Percentiles rank a stretch among this genome's conserved stretches.
These are phyloP conservation scores for Lathyrus oleraceus DNA, from an alignment of 306 rosid genomes.

Conservation along the genomic window DNA sequence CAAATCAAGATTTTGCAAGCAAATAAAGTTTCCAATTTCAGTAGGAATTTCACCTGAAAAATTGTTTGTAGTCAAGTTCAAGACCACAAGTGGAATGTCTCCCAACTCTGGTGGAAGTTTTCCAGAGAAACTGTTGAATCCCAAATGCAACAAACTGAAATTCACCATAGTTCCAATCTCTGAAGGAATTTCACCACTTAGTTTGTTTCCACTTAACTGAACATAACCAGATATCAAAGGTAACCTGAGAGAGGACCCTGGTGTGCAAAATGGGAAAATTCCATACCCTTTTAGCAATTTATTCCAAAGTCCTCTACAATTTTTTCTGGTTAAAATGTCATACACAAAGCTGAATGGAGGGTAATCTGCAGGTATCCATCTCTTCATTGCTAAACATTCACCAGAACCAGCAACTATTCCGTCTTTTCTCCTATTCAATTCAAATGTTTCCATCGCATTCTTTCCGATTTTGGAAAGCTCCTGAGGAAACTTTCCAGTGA, in stretches of 20 bases:
- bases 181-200: conserved; percentile 72
- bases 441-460: conserved; percentile 60
- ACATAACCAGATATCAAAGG: conserved; percentile 76
- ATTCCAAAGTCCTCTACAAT: conserved; percentile 80
- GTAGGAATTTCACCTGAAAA: conserved; percentile 79
- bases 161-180: conserved; percentile 66
- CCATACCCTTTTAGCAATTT: conserved; percentile 74
- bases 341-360: conserved; percentile 92
- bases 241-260: conserved; percentile 44
- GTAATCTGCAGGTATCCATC: conserved; percentile 97
- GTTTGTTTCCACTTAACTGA: conserved; percentile 70
- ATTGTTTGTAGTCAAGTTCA: conserved; percentile 62
- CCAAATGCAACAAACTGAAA: conserved; percentile 76
- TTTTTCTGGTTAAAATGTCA: conserved; percentile 73
- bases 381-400: conserved; percentile 82
- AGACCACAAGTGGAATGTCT: conserved; percentile 55
- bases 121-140: conserved; percentile 61
- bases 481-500: conserved; percentile 64
- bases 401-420: conserved; percentile 65
- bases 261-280: conserved; percentile 54
- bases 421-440: conserved; percentile 38
- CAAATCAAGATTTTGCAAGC: conserved; percentile 78
- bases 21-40: conserved; percentile 57
- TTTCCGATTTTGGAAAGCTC: conserved; percentile 70
- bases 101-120: conserved; percentile 65